Conservation (phyloP, 768 basidiomycete genomes). For the Xerocomus spinulosus region DNA sequence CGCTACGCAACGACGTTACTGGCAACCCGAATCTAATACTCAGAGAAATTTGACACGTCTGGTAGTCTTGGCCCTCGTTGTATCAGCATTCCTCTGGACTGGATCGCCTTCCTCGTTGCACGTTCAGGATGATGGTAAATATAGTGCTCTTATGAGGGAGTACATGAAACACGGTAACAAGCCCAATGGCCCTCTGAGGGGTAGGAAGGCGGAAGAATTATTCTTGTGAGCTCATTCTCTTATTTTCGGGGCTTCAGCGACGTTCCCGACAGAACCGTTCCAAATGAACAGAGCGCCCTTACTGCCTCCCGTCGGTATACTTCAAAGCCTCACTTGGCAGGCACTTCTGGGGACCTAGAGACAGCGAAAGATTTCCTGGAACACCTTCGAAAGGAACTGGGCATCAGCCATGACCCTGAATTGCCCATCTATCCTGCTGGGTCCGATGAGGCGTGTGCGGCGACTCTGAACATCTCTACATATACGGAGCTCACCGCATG, state of each 20-base stretch:
- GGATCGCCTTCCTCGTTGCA: background rate
- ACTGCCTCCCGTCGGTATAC: conserved; percentile 50
- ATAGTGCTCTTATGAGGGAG: conserved; percentile 13
- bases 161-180: conserved; percentile 15
- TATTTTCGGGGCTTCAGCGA: background rate
- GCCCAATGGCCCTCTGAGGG: conserved; percentile 23
- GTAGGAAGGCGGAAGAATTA: conserved; percentile 38
- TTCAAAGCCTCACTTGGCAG: conserved; percentile 57
- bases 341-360: conserved; percentile 48
- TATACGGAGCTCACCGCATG: conserved; percentile 46
- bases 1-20: conserved; percentile 5
- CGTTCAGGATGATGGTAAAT: conserved; percentile 12
- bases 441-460: conserved; percentile 46
- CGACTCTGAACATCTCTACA: conserved; percentile 45
- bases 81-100: conserved; percentile 15
- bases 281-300: conserved; percentile 46
- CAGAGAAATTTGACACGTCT: conserved; percentile 15
- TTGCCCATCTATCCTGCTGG: conserved; percentile 55
- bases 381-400: conserved; percentile 49
- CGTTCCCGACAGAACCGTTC: conserved; percentile 40
- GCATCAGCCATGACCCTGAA: conserved; percentile 28
- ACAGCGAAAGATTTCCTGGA: conserved; percentile 54
- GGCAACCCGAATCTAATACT: background rate
- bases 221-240: conserved; percentile 37
- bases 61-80: conserved; percentile 7